Evolutionary conservation across 192 early-diverging fungal species (phyloP), one percentile per base, ranked within the genome.

Genomic region (Rhizophagus sp.): DNA sequence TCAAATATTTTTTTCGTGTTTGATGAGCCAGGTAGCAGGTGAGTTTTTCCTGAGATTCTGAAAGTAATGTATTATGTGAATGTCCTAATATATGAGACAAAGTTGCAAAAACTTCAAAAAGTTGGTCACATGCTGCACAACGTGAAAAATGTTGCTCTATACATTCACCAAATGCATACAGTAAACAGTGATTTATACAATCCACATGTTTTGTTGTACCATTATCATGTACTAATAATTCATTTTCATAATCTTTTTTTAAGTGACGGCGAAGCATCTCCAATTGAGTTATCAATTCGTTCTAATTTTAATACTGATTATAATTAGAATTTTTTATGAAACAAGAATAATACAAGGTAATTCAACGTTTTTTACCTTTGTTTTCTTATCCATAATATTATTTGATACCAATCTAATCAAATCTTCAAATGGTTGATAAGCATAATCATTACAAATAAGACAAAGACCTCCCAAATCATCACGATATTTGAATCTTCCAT

Each of bases 201-300:
- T 69, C 36, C 11, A 39, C 36, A 69, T 69, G 33, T 4, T 39
- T 33, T 13, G 67, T 22, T 69, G 6, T 69, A 19, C 19, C 17
- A 69, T 69, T 41, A 19, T 39, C 0, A 19, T 69, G 1, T 39
- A 69, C 30, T 9, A 33, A 13, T 4, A 69, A 69, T 39, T 69
- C 1, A 22, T 69, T 19, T 69, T 69, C 30, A 69, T 64, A 69
- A 69, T 69, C 8, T 69, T 34, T 25, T 69, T 69, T 69, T 33
- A 69, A 10, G 33, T 69, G 36, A 41, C 10, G 17, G 30, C 3
- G 19, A 8, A 69, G 30, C 19, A 39, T 19, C 10, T 69, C 67
- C 3, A 69, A 5, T 69, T 69, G 1, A 39, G 5, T 39, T 13
- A 69, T 69, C 3, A n/a, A 64, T 10, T 64, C 22, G 25, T 64